phyloP scores from a whole-genome alignment of 768 basidiomycete genomes.

The Lyophyllum decastes region DNA sequence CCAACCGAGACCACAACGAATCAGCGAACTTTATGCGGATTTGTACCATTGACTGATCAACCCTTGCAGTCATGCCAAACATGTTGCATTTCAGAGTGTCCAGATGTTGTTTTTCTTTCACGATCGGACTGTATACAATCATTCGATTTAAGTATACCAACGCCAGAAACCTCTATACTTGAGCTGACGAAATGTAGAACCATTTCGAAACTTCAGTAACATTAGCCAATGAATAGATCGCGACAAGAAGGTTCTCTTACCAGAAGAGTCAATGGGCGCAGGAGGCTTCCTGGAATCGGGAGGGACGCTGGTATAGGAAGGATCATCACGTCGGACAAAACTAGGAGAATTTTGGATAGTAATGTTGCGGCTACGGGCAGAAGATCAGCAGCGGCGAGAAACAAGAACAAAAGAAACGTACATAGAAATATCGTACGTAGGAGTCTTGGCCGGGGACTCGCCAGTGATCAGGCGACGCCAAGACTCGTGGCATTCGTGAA shows the following conservation, averaged over 20 bases:
- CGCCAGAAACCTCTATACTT: conserved; percentile 48
- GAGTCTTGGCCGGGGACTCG: conserved; percentile 72
- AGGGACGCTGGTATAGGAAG: conserved; percentile 65
- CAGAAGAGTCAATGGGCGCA: conserved; percentile 87
- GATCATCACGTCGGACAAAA: conserved; percentile 62
- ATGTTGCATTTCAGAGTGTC: not conserved
- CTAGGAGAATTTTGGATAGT: conserved; percentile 77
- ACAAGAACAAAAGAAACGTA: conserved; percentile 39
- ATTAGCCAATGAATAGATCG: conserved; percentile 4
- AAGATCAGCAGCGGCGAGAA: conserved; percentile 4
- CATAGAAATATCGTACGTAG: conserved; percentile 82
- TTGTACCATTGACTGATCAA: too few relatives aligned
- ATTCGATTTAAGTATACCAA: conserved; percentile 5
- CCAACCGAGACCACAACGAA: too few relatives aligned
- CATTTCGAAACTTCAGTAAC: conserved; percentile 72
- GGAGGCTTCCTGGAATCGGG: conserved; percentile 81
- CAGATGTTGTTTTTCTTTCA: not conserved
- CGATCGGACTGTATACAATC: not conserved
- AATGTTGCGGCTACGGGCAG: conserved; percentile 68
- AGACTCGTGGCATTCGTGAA: conserved; percentile 98
- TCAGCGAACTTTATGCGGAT: too few relatives aligned
- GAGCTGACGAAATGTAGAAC: conserved; percentile 93
- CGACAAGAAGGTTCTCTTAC: conserved; percentile 44
- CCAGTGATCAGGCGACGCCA: conserved; percentile 93
- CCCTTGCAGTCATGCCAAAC: not conserved